Base-by-base conservation (phyloP, 306 rosid species). In the Prunus kanzakura region DNA sequence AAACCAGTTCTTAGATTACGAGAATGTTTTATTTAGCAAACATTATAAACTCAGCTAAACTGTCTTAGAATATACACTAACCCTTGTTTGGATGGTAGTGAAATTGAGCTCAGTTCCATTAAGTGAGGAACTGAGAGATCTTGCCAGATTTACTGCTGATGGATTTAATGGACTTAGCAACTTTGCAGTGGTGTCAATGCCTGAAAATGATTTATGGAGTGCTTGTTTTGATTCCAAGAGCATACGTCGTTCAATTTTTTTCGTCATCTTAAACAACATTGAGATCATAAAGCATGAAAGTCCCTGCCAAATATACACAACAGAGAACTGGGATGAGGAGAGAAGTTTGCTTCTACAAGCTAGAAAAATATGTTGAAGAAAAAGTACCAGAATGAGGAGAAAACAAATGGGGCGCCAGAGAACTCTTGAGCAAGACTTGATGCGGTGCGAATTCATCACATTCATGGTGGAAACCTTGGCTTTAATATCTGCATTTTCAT, bases 381-480 rank as follows among this genome's bases (percentile, higher is more conserved):
- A 6, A 38, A 18, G 35, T 72, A 79, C 82, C 20, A 79, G 73
- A 63, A 72, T 3, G 23, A 41, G 0, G 23, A 64, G 14, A 43
- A 73, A 65, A 65, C 74, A 79, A 16, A 79, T 19, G 13, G 66
- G 73, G 46, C 69, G 68, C 80, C 80, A 58, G 18, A 77, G 69
- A 12, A 77, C 41, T 68, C 43, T 64, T 20, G 62, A 18, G 64
- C 73, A 64, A 55, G 66, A 19, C 49, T 72, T 79, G 15, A 64
- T 18, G 8, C 23, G 29, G 11, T 41, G 69, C 11, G 46, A 67
- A 9, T 67, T 71, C 50, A 71, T 66, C 73, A 49, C 18, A 1
- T 9, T 51, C 50, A 56, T 67, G 46, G 67, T 16, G 50, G 67
- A 76, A 76, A 19, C 35, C 41, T 2, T 43, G 47, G 15, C n/a